A percentile compares a stretch with the other conserved stretches of the same genome.
phyloP scores from a whole-genome alignment of 148 eudicot genomes.

The Dysphania ambrosioides region DNA sequence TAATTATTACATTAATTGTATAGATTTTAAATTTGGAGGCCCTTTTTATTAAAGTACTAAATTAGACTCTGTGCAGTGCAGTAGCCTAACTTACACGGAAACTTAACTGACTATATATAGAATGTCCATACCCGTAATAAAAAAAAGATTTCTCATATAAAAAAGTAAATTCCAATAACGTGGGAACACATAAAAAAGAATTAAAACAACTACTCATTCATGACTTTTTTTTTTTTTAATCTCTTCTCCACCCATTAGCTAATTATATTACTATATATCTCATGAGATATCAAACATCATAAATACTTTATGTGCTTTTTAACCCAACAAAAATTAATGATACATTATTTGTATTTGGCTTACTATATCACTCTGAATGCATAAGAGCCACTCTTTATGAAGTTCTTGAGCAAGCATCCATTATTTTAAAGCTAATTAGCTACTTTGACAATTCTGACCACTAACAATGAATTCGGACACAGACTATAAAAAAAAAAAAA shows the following conservation, averaged over 20 bases:
- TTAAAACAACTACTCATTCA: neutral
- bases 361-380: neutral
- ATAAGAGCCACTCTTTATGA: conserved; percentile 3
- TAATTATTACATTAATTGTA: no score
- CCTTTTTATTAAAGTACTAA: no score
- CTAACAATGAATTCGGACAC: no score
- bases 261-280: no score
- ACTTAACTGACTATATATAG: no score
- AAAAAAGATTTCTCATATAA: no score
- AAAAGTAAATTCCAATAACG: conserved; percentile 2
- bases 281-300: no score
- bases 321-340: neutral
- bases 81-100: no score
- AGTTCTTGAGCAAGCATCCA: conserved; percentile 5
- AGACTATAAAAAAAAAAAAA: no score
- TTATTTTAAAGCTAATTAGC: neutral
- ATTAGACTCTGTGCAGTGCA: no score
- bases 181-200: neutral
- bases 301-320: neutral
- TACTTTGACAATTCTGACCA: neutral
- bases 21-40: no score
- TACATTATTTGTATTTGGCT: neutral
- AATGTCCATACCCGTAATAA: no score
- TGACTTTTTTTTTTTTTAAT: neutral
- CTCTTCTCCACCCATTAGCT: neutral